Percentiles rank a stretch among this genome's conserved stretches.
Evolutionary conservation across 2,329 filamentous ascomycete species (phyloP).

Genomic region (Microcyclosporella mali): DNA sequence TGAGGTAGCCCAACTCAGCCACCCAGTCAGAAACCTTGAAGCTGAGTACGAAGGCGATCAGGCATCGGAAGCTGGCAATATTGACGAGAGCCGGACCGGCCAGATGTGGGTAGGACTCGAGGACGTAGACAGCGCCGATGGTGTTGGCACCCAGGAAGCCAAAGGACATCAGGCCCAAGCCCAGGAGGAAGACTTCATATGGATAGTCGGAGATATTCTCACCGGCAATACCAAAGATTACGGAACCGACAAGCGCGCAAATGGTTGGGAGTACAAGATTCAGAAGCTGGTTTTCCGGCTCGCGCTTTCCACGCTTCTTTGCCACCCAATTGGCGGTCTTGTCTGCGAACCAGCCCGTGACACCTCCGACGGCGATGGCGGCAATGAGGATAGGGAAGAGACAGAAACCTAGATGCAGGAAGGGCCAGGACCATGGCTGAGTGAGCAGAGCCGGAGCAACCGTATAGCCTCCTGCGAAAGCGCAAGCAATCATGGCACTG

Average conservation of each 20-base stretch:
- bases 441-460: conserved; percentile 23
- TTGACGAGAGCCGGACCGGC: conserved; percentile 30
- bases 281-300: conserved; percentile 27
- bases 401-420: conserved; percentile 14
- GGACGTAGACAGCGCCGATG: conserved; percentile 28
- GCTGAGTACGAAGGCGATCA: conserved; percentile 27
- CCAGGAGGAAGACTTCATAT: conserved; percentile 25
- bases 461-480: conserved; percentile 24
- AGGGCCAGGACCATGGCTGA: conserved; percentile 18
- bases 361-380: conserved; percentile 19
- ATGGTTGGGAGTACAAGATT: conserved; percentile 25
- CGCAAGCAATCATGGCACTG: conserved; percentile 26
- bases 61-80: conserved; percentile 27
- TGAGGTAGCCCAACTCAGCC: conserved; percentile 23
- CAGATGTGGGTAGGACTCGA: conserved; percentile 29
- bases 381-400: conserved; percentile 23
- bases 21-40: conserved; percentile 28
- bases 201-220: conserved; percentile 17
- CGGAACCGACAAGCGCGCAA: conserved; percentile 22
- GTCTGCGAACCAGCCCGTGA: conserved; percentile 26
- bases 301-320: conserved; percentile 22
- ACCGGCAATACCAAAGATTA: conserved; percentile 27
- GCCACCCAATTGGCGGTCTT: conserved; percentile 24
- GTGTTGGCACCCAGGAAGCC: conserved; percentile 29
- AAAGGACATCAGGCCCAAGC: conserved; percentile 26